phyloP scores from a whole-genome alignment of 352 stramenopile genomes.

The Phytophthora palmivora region DNA sequence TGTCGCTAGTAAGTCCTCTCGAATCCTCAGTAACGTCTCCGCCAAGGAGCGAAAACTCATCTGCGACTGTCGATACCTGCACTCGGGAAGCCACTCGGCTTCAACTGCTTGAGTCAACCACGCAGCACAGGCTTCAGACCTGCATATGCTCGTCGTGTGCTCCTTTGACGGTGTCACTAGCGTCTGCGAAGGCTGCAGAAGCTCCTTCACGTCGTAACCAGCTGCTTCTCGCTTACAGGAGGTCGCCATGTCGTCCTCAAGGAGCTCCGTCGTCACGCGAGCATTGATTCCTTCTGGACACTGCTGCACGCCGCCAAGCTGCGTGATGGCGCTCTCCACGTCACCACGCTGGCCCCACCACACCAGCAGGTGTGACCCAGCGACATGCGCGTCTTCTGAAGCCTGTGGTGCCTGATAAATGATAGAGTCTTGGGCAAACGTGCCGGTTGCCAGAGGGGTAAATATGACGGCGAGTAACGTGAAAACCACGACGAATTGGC shows the following conservation, averaged over 20 bases:
- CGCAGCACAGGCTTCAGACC: constrained; percentile 27
- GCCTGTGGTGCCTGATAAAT: constrained; percentile 11
- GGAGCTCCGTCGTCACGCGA: constrained; percentile 32
- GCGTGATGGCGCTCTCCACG: constrained; percentile 15
- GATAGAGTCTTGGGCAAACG: constrained; percentile 16
- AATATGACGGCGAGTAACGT: constrained; percentile 15
- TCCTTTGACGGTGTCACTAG: constrained; percentile 16
- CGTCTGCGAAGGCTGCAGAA: constrained; percentile 16
- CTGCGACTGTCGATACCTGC: constrained; percentile 39
- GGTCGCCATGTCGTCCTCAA: constrained; percentile 18
- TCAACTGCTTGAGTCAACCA: constrained; percentile 27
- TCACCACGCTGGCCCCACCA: constrained; percentile 27
- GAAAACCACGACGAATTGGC: constrained; percentile 12
- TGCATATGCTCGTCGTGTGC: constrained; percentile 35
- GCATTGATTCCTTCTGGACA: constrained; percentile 38
- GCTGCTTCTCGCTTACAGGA: constrained; percentile 25
- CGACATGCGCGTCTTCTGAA: constrained; percentile 9
- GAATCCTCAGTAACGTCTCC: constrained; percentile 39
- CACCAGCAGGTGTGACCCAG: constrained; percentile 27
- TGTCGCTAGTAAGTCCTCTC: constrained; percentile 27
- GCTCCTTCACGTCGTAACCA: constrained; percentile 23
- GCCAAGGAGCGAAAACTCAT: constrained; percentile 38
- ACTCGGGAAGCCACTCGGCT: constrained; percentile 37
- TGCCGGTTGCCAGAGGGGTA: neutral
- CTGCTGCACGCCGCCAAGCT: constrained; percentile 31